Conservation (phyloP, 179 eudicot species). For the Vitellaria paradoxa region DNA sequence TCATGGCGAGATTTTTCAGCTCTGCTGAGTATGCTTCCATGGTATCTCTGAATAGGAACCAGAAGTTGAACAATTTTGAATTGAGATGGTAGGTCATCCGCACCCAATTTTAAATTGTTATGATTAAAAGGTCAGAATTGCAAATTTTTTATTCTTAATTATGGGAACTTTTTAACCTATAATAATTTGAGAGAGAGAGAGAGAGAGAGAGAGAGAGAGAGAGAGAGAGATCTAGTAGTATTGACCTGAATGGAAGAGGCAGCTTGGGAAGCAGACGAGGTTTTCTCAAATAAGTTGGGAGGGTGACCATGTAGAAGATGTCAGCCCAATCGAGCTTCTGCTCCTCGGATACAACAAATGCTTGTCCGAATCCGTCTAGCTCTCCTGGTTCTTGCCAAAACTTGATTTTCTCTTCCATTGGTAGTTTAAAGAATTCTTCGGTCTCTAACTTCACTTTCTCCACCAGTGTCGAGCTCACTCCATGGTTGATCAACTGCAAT, state of each 20-base stretch:
- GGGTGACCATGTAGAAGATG: not conserved
- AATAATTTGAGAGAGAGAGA: not conserved
- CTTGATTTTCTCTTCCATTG: not conserved
- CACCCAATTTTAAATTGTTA: too few species aligned
- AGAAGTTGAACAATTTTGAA: too few species aligned
- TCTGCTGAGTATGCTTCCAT: not conserved
- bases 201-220: not conserved
- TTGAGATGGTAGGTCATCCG: too few species aligned
- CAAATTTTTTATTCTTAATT: too few species aligned
- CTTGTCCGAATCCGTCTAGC: not conserved
- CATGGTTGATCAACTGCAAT: not conserved
- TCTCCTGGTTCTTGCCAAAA: not conserved
- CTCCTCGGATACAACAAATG: slow-evolving; percentile 1
- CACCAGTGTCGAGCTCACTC: not conserved
- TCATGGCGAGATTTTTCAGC: not conserved
- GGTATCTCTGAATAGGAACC: not conserved
- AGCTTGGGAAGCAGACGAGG: not conserved
- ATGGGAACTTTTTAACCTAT: too few species aligned
- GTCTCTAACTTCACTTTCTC: not conserved
- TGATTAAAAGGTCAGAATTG: too few species aligned
- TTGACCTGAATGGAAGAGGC: not conserved
- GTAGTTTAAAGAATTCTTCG: not conserved
- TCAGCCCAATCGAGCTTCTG: slow-evolving; percentile 5
- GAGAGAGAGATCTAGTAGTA: not conserved
- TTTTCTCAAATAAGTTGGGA: not conserved